These are phyloP conservation scores for Boletus smithii DNA, from an alignment of 1,284 basidiomycete genomes.

Conservation along the genomic window DNA sequence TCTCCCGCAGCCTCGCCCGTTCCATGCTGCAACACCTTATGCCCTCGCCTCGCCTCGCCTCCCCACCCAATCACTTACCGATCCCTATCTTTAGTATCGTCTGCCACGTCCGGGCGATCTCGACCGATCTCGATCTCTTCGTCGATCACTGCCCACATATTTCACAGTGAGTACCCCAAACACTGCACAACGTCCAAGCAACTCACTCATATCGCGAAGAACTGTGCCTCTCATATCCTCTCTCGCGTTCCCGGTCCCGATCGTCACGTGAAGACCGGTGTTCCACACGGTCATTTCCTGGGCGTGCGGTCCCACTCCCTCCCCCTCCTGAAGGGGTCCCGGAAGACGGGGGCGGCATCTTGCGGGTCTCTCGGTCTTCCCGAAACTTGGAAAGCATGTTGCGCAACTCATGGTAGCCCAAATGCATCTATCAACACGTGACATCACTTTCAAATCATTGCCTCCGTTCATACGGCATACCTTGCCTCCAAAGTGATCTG, in stretches of 20 bases:
- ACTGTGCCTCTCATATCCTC: conserved; percentile 67
- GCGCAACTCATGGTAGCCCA: conserved; percentile 96
- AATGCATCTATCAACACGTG: conserved; percentile 77
- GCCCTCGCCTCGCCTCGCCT: neutral
- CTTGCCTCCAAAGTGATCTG: conserved; percentile 99
- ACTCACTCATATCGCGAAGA: conserved; percentile 75
- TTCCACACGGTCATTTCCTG: conserved; percentile 44
- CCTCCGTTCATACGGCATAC: conserved; percentile 43
- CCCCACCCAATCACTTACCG: no score
- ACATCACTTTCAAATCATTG: conserved; percentile 17
- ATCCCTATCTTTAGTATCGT: conserved; percentile 48
- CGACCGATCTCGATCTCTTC: conserved; percentile 72
- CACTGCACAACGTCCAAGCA: neutral
- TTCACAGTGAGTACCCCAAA: conserved; percentile 13
- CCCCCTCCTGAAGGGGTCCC: conserved; percentile 24
- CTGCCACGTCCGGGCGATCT: conserved; percentile 67
- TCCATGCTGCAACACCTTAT: conserved; percentile 27
- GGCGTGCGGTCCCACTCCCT: conserved; percentile 36
- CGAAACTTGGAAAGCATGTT: conserved; percentile 89
- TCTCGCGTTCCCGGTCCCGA: conserved; percentile 62
- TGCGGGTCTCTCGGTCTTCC: conserved; percentile 83
- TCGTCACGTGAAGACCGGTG: conserved; percentile 56
- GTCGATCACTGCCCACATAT: conserved; percentile 46
- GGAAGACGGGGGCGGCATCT: conserved; percentile 50
- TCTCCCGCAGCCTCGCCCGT: conserved; percentile 21